These are phyloP conservation scores for Ustilago tritici DNA, from an alignment of 1,284 basidiomycete genomes.

Conservation along the genomic window DNA sequence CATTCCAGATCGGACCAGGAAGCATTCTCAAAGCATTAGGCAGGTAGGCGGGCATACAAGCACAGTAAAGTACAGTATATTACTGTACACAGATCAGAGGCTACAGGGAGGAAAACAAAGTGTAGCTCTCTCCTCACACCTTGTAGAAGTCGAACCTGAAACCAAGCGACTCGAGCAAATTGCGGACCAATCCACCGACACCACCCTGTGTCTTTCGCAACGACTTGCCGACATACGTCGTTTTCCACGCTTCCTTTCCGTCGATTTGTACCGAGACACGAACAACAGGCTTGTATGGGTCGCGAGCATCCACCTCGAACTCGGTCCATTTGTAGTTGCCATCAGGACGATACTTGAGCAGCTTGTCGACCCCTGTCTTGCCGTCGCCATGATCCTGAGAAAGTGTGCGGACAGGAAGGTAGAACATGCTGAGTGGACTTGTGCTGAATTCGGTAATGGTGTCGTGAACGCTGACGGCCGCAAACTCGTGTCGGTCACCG, in stretches of 20 bases:
- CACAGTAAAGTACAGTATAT: slow-evolving; percentile 2
- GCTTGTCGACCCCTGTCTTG: slow-evolving; percentile 75
- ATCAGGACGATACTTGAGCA: slow-evolving; percentile 74
- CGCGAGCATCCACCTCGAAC: slow-evolving; percentile 80
- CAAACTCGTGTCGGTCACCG: slow-evolving; percentile 82
- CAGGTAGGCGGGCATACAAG: slow-evolving; percentile 17
- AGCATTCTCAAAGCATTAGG: slow-evolving; percentile 4
- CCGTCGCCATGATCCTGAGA: slow-evolving; percentile 70
- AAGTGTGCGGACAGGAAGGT: slow-evolving; percentile 68
- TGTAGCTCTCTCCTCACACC: slow-evolving; percentile 13
- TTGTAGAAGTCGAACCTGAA: slow-evolving; percentile 59
- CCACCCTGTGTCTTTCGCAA: slow-evolving; percentile 57
- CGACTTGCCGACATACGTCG: slow-evolving; percentile 66
- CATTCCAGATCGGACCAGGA: background rate
- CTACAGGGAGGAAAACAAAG: background rate
- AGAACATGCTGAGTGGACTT: slow-evolving; percentile 76
- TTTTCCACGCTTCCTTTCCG: slow-evolving; percentile 76
- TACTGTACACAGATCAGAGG: background rate
- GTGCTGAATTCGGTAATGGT: slow-evolving; percentile 75
- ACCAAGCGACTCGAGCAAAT: slow-evolving; percentile 65
- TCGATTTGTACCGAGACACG: slow-evolving; percentile 74
- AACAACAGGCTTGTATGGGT: slow-evolving; percentile 74
- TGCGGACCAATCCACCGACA: slow-evolving; percentile 66
- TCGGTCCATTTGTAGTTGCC: slow-evolving; percentile 73
- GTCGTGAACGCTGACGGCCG: slow-evolving; percentile 71